phyloP scores from a whole-genome alignment of 345 rosid species.

The Zanthoxylum bungeanum region DNA sequence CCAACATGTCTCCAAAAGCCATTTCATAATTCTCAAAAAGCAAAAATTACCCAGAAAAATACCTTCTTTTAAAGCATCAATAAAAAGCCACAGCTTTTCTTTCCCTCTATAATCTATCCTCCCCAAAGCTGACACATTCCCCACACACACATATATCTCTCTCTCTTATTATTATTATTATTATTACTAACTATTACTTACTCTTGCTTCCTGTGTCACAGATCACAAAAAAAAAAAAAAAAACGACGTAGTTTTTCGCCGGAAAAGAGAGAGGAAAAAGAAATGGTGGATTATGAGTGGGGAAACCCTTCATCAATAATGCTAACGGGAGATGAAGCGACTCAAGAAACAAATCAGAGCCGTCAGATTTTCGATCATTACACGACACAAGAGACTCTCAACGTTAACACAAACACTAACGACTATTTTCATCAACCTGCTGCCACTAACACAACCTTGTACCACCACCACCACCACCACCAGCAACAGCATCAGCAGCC shows the following conservation, averaged over 20 bases:
- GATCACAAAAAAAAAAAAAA: neutral
- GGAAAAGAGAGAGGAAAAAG: slow-evolving; percentile 24
- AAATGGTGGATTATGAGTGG: slow-evolving; percentile 92
- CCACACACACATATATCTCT: too few species aligned
- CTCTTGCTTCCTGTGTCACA: neutral
- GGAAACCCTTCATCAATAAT: slow-evolving; percentile 60
- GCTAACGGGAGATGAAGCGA: slow-evolving; percentile 37
- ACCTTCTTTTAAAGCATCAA: neutral
- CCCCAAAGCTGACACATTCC: too few species aligned
- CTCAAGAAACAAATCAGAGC: slow-evolving; percentile 46
- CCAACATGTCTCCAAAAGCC: slow-evolving; percentile 54
- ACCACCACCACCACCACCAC: slow-evolving; percentile 37
- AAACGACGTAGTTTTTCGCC: slow-evolving; percentile 20
- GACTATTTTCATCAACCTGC: slow-evolving; percentile 20
- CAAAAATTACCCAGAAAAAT: neutral
- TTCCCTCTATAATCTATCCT: too few species aligned
- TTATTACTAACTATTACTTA: too few species aligned
- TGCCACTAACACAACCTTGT: too few species aligned
- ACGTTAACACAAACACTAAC: slow-evolving; percentile 25
- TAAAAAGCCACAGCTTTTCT: slow-evolving; percentile 1
- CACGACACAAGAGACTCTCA: slow-evolving; percentile 31
- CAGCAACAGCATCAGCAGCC: slow-evolving; percentile 42
- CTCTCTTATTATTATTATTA: too few species aligned
- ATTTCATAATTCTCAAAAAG: slow-evolving; percentile 6
- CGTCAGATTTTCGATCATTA: slow-evolving; percentile 50